A percentile compares a stretch with the other conserved stretches of the same genome.
Evolutionary conservation across 108 stramenopile species (phyloP).

Genomic region (Cyclotella distinguenda): DNA sequence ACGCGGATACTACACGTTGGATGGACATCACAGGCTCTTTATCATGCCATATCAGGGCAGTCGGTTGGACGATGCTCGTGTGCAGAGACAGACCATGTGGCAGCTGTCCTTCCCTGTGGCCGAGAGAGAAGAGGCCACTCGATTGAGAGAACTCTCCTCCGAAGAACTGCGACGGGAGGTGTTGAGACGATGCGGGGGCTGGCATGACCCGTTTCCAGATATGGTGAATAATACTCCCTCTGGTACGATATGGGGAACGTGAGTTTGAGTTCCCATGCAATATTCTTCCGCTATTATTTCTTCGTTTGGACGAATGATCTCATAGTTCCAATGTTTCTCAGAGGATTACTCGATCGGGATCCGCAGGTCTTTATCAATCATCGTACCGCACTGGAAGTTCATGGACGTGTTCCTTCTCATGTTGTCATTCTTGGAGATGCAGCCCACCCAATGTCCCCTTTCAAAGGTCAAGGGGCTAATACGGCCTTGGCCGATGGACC

Average conservation of each 20-base stretch:
- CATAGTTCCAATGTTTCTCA: not conserved
- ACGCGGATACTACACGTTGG: conserved; percentile 84
- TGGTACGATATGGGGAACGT: conserved; percentile 77
- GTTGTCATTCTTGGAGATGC: conserved; percentile 87
- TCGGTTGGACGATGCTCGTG: conserved; percentile 48
- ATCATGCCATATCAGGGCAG: conserved; percentile 83
- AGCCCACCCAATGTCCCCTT: conserved; percentile 85
- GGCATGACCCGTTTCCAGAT: conserved; percentile 76
- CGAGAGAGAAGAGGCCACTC: conserved; percentile 25
- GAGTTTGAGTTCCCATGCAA: conserved; percentile 18
- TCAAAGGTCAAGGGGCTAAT: conserved; percentile 95
- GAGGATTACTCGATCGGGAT: conserved; percentile 73
- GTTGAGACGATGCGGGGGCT: conserved; percentile 48
- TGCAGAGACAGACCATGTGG: conserved; percentile 73
- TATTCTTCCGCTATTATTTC: not conserved
- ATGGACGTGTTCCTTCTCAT: conserved; percentile 41
- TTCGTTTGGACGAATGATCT: not conserved
- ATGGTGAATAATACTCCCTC: conserved; percentile 69
- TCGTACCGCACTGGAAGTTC: conserved; percentile 24
- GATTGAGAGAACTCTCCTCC: conserved; percentile 30
- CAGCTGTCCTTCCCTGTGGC: conserved; percentile 68
- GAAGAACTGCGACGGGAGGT: conserved; percentile 55
- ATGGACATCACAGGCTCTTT: conserved; percentile 73
- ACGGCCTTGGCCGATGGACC: conserved; percentile 89
- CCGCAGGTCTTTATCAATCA: conserved; percentile 52